phyloP scores from a whole-genome alignment of 495 filamentous ascomycete genomes.

The Darksidea phi region DNA sequence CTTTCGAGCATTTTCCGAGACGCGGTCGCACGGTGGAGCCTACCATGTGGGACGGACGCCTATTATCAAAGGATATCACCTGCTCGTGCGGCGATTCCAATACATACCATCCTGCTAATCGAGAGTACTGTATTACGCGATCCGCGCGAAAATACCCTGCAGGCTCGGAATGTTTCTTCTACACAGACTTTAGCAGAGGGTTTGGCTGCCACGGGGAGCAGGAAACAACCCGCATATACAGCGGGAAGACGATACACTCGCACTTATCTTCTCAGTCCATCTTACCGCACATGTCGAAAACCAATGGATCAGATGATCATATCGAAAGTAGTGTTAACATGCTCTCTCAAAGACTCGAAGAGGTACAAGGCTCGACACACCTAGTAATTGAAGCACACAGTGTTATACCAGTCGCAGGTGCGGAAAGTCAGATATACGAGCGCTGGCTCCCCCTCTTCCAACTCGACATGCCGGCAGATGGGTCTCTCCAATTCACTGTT shows the following conservation, averaged over 20 bases:
- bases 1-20: constrained; percentile 46
- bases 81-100: constrained; percentile 33
- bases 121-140: constrained; percentile 21
- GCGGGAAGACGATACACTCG: constrained; percentile 14
- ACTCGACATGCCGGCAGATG: constrained; percentile 33
- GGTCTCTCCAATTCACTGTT: constrained; percentile 17
- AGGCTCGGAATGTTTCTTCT: constrained; percentile 44
- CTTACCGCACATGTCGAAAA: constrained; percentile 19
- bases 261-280: constrained; percentile 36
- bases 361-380: constrained; percentile 1
- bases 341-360: constrained; percentile 21
- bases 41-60: constrained; percentile 44
- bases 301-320: not conserved
- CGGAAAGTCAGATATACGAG: not conserved
- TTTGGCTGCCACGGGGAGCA: constrained; percentile 28
- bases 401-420: not conserved
- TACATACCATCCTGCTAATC: constrained; percentile 18
- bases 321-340: constrained; percentile 4
- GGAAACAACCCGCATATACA: not conserved
- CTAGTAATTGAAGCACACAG: constrained; percentile 10
- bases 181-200: constrained; percentile 46
- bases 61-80: constrained; percentile 30
- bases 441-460: constrained; percentile 27
- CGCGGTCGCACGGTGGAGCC: constrained; percentile 40
- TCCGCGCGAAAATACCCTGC: constrained; percentile 32